Percentiles rank a stretch among this genome's conserved stretches.
Evolutionary conservation across 208 protist genomes (phyloP).

Genomic region (Acanthamoeba sp.): DNA sequence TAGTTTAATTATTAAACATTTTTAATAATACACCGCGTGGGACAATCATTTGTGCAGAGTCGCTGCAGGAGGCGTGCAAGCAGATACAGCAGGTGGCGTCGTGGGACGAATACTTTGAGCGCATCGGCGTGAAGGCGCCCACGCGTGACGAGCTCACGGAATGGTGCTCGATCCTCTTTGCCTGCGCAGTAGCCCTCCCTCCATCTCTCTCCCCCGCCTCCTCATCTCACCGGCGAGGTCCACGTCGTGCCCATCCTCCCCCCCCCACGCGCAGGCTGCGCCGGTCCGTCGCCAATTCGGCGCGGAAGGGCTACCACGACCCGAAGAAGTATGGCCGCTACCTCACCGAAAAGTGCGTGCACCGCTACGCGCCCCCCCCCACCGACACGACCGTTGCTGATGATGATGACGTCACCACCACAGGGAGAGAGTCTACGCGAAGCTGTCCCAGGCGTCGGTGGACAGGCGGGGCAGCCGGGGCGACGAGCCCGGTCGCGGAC

Average conservation of each 20-base stretch:
- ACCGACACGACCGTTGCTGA: no score
- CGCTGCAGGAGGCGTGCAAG: conserved; percentile 22
- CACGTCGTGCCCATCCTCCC: no score
- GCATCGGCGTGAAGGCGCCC: conserved; percentile 1
- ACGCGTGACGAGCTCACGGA: neutral
- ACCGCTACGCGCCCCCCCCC: no score
- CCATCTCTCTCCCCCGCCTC: no score
- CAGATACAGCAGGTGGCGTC: conserved; percentile 23
- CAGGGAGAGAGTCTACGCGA: neutral
- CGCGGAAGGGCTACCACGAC: conserved; percentile 21
- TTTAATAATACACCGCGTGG: no score
- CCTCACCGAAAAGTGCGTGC: conserved; percentile 1
- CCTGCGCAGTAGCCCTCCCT: no score
- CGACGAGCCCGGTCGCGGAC: neutral
- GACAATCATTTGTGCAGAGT: no score
- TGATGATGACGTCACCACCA: neutral
- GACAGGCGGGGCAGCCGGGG: neutral
- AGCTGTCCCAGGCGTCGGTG: neutral
- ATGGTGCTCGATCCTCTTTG: no score
- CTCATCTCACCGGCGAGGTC: no score
- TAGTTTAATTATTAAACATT: neutral
- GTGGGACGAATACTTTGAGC: conserved; percentile 17
- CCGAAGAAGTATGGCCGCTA: neutral
- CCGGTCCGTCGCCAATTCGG: conserved; percentile 1
- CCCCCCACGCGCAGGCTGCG: conserved; percentile 12